Percentiles rank a stretch among this genome's conserved stretches.
Evolutionary conservation across 805 yeast species (phyloP).

Genomic region (Kodamaea leandrae): DNA sequence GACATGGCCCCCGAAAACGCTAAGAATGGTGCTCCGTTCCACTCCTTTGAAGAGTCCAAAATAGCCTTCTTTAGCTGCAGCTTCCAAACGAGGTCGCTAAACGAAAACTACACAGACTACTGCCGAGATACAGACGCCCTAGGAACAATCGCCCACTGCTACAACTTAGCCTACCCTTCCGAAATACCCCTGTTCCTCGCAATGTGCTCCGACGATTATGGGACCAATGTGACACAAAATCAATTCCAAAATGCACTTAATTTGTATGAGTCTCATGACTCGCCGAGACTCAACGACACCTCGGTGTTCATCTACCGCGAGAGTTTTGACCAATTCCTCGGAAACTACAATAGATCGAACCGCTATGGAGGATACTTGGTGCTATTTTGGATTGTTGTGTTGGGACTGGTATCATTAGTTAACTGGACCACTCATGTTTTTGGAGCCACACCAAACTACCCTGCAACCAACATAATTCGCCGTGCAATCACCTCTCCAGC

Average conservation of each 20-base stretch:
- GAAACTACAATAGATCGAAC: constrained; percentile 44
- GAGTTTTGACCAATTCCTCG: constrained; percentile 37
- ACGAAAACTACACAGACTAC: constrained; percentile 1
- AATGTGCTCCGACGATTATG: constrained; percentile 23
- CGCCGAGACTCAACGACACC: constrained; percentile 21
- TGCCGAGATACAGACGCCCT: constrained; percentile 23
- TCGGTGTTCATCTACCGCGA: constrained; percentile 18
- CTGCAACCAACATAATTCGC: constrained; percentile 19
- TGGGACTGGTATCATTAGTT: constrained; percentile 22
- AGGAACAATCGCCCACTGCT: constrained; percentile 39
- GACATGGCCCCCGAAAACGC: constrained; percentile 28
- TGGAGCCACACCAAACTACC: constrained; percentile 16
- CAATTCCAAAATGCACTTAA: constrained; percentile 22
- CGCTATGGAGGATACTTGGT: constrained; percentile 26
- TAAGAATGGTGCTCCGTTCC: constrained; percentile 30
- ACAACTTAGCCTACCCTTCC: constrained; percentile 21
- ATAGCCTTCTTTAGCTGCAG: constrained; percentile 34
- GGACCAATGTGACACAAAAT: constrained; percentile 20
- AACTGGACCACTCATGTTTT: constrained; percentile 33
- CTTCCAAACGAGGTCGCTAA: constrained; percentile 17
- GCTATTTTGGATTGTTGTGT: constrained; percentile 31
- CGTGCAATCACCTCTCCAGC: constrained; percentile 42
- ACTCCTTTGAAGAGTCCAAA: constrained; percentile 25
- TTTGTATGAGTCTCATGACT: constrained; percentile 5
- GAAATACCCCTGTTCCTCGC: constrained; percentile 24